These are phyloP conservation scores for Teratosphaeria viscida DNA, from an alignment of 2,329 filamentous ascomycete species.

Conservation along the genomic window DNA sequence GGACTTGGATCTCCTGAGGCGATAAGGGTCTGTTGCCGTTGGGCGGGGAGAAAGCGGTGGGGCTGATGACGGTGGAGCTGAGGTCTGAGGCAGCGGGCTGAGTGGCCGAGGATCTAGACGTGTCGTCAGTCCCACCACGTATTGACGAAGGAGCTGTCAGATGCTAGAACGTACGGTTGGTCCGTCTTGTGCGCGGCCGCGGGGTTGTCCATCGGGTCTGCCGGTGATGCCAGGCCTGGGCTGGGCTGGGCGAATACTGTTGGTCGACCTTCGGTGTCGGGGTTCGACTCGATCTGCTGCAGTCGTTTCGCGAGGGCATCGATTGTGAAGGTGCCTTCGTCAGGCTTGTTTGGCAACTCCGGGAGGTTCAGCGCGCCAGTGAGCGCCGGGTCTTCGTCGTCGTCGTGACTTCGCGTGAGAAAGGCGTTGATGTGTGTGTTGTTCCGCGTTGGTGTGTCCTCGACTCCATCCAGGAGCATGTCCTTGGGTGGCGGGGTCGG, in stretches of 20 bases:
- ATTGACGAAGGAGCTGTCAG: not conserved
- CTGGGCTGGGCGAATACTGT: slow-evolving; percentile 19
- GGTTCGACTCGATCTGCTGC: slow-evolving; percentile 23
- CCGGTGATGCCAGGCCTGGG: slow-evolving; percentile 20
- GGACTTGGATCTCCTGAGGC: slow-evolving; percentile 15
- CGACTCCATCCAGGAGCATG: slow-evolving; percentile 18
- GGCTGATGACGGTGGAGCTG: slow-evolving; percentile 10
- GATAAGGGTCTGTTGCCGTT: slow-evolving; percentile 2
- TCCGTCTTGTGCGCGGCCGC: not conserved
- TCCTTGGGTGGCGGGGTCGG: slow-evolving; percentile 19
- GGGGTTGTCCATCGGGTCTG: not conserved
- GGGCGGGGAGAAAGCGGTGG: slow-evolving; percentile 6
- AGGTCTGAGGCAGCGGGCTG: slow-evolving; percentile 1
- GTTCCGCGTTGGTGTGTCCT: slow-evolving; percentile 26
- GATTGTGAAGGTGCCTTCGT: slow-evolving; percentile 26
- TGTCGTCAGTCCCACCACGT: slow-evolving; percentile 3
- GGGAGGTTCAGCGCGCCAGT: slow-evolving; percentile 27
- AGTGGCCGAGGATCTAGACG: not conserved
- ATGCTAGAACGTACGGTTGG: not conserved
- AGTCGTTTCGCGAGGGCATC: slow-evolving; percentile 23
- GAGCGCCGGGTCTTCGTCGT: slow-evolving; percentile 23
- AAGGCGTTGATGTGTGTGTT: slow-evolving; percentile 26
- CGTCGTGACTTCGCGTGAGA: slow-evolving; percentile 17
- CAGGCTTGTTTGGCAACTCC: slow-evolving; percentile 23
- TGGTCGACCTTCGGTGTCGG: slow-evolving; percentile 21